These are phyloP conservation scores for Scedosporium minutisporum DNA, from an alignment of 2,329 filamentous ascomycete genomes.

Conservation along the genomic window DNA sequence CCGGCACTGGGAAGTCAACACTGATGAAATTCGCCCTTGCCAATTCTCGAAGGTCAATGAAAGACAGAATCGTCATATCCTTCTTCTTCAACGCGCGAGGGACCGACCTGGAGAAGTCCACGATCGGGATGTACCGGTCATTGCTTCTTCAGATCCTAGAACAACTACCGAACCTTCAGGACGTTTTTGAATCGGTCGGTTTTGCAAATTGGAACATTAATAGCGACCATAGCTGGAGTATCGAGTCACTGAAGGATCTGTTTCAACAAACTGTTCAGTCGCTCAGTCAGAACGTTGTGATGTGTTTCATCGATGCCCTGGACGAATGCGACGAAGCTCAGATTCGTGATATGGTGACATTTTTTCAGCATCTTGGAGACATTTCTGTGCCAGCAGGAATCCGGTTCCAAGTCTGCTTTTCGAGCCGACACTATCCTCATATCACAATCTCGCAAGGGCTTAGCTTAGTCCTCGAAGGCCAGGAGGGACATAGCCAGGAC, in stretches of 20 bases:
- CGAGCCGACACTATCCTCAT: slow-evolving; percentile 37
- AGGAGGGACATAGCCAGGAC: neutral
- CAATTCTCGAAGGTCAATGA: slow-evolving; percentile 10
- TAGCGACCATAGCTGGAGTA: neutral
- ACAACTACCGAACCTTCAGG: slow-evolving; percentile 12
- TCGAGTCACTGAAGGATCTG: neutral
- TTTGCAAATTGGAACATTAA: neutral
- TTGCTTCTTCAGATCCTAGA: slow-evolving; percentile 35
- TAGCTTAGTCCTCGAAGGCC: neutral
- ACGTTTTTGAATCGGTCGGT: neutral
- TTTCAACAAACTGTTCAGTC: neutral
- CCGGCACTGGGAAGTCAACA: slow-evolving; percentile 34
- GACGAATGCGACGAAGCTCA: slow-evolving; percentile 38
- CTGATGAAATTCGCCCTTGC: slow-evolving; percentile 29
- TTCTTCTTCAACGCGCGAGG: slow-evolving; percentile 45
- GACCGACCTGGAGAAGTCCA: slow-evolving; percentile 30
- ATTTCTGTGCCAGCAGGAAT: slow-evolving; percentile 9
- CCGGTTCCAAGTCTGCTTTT: slow-evolving; percentile 28
- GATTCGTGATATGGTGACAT: slow-evolving; percentile 30
- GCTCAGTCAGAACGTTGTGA: slow-evolving; percentile 8
- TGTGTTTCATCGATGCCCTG: slow-evolving; percentile 30
- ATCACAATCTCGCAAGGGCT: slow-evolving; percentile 21
- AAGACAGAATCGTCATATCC: slow-evolving; percentile 17
- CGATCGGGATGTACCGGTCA: slow-evolving; percentile 38
- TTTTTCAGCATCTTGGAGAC: slow-evolving; percentile 29